phyloP scores from a whole-genome alignment of 768 basidiomycete species.

The Mycena amicta region DNA sequence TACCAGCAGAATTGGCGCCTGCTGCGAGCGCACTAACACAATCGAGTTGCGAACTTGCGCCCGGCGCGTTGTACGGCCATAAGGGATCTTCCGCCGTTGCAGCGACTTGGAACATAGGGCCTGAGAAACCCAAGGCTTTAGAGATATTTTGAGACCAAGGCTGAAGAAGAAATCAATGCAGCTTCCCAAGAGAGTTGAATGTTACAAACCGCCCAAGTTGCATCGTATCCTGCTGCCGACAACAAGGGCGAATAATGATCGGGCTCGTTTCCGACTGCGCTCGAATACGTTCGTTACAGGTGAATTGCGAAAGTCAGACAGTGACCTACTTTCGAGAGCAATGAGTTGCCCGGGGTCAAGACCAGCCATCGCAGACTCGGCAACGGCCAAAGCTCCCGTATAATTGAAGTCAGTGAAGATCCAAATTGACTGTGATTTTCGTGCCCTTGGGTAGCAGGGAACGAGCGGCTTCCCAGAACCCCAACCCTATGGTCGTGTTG shows the following conservation, averaged over 20 bases:
- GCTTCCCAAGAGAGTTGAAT: not conserved
- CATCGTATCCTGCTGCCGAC: constrained; percentile 46
- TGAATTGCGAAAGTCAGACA: not conserved
- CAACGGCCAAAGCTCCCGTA: constrained; percentile 44
- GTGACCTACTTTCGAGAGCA: constrained; percentile 46
- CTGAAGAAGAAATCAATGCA: constrained; percentile 23
- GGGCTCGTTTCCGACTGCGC: constrained; percentile 57
- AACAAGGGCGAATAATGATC: constrained; percentile 46
- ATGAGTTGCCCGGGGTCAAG: constrained; percentile 40
- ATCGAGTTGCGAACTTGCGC: constrained; percentile 46
- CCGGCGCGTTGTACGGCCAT: constrained; percentile 50
- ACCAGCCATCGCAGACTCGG: constrained; percentile 42
- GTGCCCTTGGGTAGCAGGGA: constrained; percentile 49
- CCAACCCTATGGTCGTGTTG: constrained; percentile 55
- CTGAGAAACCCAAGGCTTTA: constrained; percentile 35
- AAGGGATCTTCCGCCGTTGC: constrained; percentile 54
- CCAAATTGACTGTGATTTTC: constrained; percentile 47
- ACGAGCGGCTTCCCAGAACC: constrained; percentile 49
- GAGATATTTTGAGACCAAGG: constrained; percentile 55
- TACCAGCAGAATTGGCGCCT: constrained; percentile 43
- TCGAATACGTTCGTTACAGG: not conserved
- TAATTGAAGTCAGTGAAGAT: constrained; percentile 47
- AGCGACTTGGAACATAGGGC: constrained; percentile 50
- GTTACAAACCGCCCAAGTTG: constrained; percentile 44
- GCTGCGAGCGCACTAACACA: constrained; percentile 53